Percentiles rank a stretch among this genome's conserved stretches.
These are phyloP conservation scores for Samsoniella hepiali DNA, from an alignment of 2,329 filamentous ascomycete species.

Conservation along the genomic window DNA sequence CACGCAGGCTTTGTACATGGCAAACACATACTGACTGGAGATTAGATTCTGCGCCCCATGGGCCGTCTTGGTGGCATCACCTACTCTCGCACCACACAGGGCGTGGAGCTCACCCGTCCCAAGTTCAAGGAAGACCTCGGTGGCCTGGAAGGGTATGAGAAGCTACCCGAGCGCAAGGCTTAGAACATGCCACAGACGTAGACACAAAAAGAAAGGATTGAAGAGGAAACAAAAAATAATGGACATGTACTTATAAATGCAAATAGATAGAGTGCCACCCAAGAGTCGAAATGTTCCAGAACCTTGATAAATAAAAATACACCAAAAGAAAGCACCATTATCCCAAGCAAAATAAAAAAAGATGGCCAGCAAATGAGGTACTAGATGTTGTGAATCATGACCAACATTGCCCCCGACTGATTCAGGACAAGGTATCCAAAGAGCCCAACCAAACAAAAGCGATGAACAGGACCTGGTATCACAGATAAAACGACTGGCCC, in stretches of 20 bases:
- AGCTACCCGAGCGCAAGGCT: constrained; percentile 34
- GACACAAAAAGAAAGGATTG: neutral
- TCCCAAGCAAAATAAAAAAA: neutral
- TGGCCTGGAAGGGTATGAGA: constrained; percentile 53
- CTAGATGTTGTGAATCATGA: neutral
- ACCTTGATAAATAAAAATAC: neutral
- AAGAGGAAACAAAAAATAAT: neutral
- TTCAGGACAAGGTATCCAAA: neutral
- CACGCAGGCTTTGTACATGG: neutral
- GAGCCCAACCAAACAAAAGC: neutral
- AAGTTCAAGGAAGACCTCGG: constrained; percentile 53
- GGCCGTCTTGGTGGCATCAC: constrained; percentile 81
- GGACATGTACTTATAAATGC: neutral
- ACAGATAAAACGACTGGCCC: constrained; percentile 59
- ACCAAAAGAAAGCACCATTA: neutral
- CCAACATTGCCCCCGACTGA: neutral
- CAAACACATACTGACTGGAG: neutral
- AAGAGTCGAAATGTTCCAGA: neutral
- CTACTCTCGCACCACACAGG: constrained; percentile 69
- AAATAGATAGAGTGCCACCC: constrained; percentile 3
- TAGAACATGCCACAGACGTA: neutral
- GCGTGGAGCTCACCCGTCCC: constrained; percentile 66
- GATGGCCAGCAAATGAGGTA: neutral
- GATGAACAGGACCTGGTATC: constrained; percentile 20
- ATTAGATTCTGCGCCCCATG: constrained; percentile 69